Percentiles rank a stretch among this genome's conserved stretches.
Conservation (phyloP, 1,284 basidiomycete genomes). For the Microbotryum scabiosae region DNA sequence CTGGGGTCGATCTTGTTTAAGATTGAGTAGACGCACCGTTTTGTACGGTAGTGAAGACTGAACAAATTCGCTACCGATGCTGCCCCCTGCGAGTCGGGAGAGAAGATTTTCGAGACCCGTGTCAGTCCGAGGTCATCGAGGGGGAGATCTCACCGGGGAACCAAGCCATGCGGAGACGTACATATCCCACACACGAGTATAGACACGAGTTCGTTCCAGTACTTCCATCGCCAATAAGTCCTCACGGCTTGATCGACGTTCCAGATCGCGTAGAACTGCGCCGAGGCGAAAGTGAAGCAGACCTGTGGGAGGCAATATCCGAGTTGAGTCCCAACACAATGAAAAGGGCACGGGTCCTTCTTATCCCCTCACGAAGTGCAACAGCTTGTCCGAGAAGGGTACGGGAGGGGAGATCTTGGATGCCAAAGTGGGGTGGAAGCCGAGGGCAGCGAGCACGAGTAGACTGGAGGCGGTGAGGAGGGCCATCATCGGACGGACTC, state of each 20-base stretch:
- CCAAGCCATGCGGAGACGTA: neutral
- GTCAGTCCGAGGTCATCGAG: neutral
- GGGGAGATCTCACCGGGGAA: neutral
- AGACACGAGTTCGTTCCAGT: conserved; percentile 61
- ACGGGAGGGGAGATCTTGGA: conserved; percentile 39
- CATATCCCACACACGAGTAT: conserved; percentile 61
- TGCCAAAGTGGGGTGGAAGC: conserved; percentile 32
- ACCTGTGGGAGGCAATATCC: conserved; percentile 33
- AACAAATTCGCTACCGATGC: conserved; percentile 74
- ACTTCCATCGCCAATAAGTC: conserved; percentile 73
- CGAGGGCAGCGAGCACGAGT: conserved; percentile 24
- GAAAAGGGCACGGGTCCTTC: too few relatives aligned
- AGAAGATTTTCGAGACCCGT: neutral
- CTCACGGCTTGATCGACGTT: conserved; percentile 69
- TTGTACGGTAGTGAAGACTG: conserved; percentile 76
- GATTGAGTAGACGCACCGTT: conserved; percentile 45
- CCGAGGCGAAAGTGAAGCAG: conserved; percentile 67
- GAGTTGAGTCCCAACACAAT: too few relatives aligned
- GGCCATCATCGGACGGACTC: neutral
- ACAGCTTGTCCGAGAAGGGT: conserved; percentile 69
- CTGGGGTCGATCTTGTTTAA: too few relatives aligned
- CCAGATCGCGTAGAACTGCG: conserved; percentile 75
- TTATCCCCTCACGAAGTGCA: conserved; percentile 53
- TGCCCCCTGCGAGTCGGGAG: conserved; percentile 46
- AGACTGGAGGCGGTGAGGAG: conserved; percentile 15